phyloP scores from a whole-genome alignment of 495 filamentous ascomycete genomes.

The Filosporella fistucella region DNA sequence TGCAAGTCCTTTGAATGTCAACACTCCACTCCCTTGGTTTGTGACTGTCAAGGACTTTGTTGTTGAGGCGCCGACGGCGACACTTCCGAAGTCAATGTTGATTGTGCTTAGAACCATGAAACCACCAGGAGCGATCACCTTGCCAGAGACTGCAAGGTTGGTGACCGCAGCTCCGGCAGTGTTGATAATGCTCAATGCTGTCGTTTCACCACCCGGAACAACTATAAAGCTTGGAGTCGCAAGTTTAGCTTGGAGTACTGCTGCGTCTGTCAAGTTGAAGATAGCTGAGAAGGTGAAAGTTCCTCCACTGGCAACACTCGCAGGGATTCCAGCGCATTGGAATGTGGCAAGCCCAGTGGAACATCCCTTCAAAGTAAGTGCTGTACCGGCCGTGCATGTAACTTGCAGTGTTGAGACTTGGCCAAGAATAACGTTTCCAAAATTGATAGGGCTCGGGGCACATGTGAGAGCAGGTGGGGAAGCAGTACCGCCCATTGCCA shows the following conservation, averaged over 20 bases:
- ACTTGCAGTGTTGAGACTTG: neutral
- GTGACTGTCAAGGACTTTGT: conserved; percentile 31
- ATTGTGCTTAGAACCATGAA: neutral
- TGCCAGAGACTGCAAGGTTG: conserved; percentile 1
- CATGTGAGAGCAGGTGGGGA: conserved; percentile 23
- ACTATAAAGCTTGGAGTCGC: neutral
- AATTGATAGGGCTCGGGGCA: neutral
- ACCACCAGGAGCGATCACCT: conserved; percentile 1
- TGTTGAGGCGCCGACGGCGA: conserved; percentile 29
- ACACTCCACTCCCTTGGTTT: neutral
- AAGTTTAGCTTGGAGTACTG: neutral
- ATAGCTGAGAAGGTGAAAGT: conserved; percentile 2
- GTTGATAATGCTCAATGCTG: neutral
- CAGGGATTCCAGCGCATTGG: conserved; percentile 4
- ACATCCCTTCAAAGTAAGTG: neutral
- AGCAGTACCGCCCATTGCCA: conserved; percentile 30
- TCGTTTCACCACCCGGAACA: neutral
- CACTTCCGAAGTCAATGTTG: conserved; percentile 34
- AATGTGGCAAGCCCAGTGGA: neutral
- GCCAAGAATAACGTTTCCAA: conserved; percentile 2
- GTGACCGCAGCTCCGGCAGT: neutral
- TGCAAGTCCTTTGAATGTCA: conserved; percentile 5
- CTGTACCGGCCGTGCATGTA: neutral
- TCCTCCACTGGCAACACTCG: neutral
- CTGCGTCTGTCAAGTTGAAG: conserved; percentile 2